phyloP scores from a whole-genome alignment of 192 early-diverging fungal genomes.

The Rhizophagus sp. region DNA sequence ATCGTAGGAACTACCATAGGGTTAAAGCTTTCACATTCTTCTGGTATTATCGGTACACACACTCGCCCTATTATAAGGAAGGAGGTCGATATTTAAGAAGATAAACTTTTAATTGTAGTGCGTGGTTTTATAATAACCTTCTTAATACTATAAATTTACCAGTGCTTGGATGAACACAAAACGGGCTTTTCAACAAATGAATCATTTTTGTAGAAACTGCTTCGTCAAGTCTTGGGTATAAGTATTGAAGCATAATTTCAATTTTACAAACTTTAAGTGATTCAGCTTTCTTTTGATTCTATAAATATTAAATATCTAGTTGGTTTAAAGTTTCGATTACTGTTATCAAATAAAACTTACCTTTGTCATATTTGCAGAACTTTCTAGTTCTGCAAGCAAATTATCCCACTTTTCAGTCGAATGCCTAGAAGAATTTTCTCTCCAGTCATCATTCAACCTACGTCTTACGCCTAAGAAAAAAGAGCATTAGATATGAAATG shows the following conservation, averaged over 20 bases:
- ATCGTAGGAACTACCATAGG: conserved; percentile 80
- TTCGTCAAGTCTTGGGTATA: conserved; percentile 91
- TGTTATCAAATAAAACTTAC: neutral
- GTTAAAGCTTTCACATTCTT: conserved; percentile 79
- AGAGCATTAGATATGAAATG: neutral
- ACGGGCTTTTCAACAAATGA: conserved; percentile 96
- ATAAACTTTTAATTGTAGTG: neutral
- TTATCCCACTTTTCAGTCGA: conserved; percentile 50
- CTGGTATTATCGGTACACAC: conserved; percentile 88
- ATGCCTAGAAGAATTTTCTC: conserved; percentile 25
- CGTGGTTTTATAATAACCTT: neutral
- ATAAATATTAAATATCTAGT: neutral
- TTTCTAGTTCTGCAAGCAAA: conserved; percentile 34
- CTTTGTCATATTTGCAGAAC: conserved; percentile 21
- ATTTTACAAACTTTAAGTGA: conserved; percentile 45
- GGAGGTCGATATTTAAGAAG: too few relatives aligned
- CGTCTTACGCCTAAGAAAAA: conserved; percentile 32
- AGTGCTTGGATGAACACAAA: conserved; percentile 96
- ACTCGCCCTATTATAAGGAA: conserved; percentile 63
- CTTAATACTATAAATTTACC: conserved; percentile 49
- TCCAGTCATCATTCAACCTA: conserved; percentile 46
- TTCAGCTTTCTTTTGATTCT: conserved; percentile 39
- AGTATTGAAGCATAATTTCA: conserved; percentile 88
- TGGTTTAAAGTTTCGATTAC: neutral
- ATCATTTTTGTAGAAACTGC: conserved; percentile 88